phyloP scores from a whole-genome alignment of 192 early-diverging fungal genomes.

The Coemansia reversa region DNA sequence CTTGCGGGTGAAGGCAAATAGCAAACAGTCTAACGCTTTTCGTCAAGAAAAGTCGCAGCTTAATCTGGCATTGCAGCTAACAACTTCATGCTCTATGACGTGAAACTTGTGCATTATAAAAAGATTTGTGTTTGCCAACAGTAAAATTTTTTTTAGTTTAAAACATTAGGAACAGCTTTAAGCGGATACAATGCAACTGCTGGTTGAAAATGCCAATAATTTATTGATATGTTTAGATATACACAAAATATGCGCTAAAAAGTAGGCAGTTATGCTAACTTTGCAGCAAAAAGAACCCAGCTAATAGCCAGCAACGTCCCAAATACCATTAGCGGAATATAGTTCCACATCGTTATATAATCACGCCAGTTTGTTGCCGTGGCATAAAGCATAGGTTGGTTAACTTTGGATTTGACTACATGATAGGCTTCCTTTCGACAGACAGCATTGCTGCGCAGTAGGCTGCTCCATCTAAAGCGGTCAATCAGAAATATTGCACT shows the following conservation, averaged over 20 bases:
- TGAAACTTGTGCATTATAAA: too few relatives aligned
- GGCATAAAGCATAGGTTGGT: constrained; percentile 34
- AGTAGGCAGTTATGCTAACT: constrained; percentile 25
- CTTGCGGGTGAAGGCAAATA: background rate
- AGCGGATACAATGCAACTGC: background rate
- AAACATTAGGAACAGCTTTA: background rate
- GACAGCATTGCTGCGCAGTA: constrained; percentile 31
- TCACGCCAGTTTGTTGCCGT: constrained; percentile 43
- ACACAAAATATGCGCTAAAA: background rate
- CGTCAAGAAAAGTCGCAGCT: background rate
- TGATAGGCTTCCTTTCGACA: constrained; percentile 31
- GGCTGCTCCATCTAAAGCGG: constrained; percentile 32
- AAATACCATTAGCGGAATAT: constrained; percentile 34
- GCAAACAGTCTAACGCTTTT: background rate
- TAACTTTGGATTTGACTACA: constrained; percentile 37
- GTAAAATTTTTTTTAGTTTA: too few relatives aligned
- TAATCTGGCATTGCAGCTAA: too few relatives aligned
- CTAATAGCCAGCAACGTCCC: constrained; percentile 34
- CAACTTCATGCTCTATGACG: too few relatives aligned
- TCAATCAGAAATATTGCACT: constrained; percentile 39
- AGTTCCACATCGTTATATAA: constrained; percentile 40
- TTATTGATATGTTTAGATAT: background rate
- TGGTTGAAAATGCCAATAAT: background rate
- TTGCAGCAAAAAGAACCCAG: constrained; percentile 51
- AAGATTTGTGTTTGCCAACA: too few relatives aligned